Evolutionary conservation across 257 asterid species (phyloP).

Genomic region (Solanum lignicaule): DNA sequence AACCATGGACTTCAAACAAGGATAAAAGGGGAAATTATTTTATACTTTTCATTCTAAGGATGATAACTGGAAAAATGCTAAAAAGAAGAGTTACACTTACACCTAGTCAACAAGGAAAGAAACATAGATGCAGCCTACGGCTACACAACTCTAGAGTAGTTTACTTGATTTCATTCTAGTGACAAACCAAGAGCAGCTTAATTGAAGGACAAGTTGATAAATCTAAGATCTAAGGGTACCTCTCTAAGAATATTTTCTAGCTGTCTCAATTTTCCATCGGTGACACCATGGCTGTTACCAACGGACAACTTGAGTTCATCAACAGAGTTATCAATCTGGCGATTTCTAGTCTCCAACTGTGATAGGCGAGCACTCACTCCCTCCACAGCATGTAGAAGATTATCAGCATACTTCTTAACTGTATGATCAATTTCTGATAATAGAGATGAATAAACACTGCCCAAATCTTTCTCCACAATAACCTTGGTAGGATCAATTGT

Average conservation of each 20-base stretch:
- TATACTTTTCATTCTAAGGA: not conserved
- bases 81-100: not conserved
- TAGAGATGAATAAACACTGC: constrained; percentile 26
- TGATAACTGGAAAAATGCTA: not conserved
- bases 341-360: constrained; percentile 75
- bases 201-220: not conserved
- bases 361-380: constrained; percentile 72
- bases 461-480: constrained; percentile 45
- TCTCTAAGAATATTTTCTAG: constrained; percentile 74
- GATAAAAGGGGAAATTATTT: not conserved
- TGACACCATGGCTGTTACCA: constrained; percentile 57
- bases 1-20: not conserved
- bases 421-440: constrained; percentile 73
- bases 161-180: not conserved
- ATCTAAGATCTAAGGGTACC: constrained; percentile 30
- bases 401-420: constrained; percentile 75
- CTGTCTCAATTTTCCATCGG: constrained; percentile 71
- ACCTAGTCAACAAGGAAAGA: not conserved
- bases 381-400: constrained; percentile 62
- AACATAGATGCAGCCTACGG: not conserved
- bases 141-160: not conserved
- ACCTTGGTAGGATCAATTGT: constrained; percentile 53
- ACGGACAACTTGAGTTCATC: constrained; percentile 71
- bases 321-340: constrained; percentile 62
- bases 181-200: not conserved